Conservation (phyloP, 345 rosid genomes). For the Citrus inodora region DNA sequence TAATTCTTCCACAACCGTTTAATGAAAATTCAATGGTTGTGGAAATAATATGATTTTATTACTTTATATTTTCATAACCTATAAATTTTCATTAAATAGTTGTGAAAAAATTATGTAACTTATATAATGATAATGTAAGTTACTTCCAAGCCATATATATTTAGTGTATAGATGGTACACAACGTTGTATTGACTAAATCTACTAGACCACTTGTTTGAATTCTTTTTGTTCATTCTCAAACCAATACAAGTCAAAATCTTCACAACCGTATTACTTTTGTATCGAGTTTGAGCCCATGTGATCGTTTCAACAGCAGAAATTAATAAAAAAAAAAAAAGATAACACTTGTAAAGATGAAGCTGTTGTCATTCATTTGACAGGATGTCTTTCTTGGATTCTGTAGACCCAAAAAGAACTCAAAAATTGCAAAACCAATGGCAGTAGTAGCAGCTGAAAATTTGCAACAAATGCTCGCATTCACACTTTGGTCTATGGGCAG, state of each 20-base stretch:
- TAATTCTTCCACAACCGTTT: too few relatives aligned
- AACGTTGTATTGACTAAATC: too few relatives aligned
- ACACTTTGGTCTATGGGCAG: neutral
- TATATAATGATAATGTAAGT: too few relatives aligned
- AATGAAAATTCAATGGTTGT: fast-evolving
- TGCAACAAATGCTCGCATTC: neutral
- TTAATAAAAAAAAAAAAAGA: neutral
- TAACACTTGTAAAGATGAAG: too few relatives aligned
- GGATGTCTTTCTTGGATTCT: conserved; percentile 11
- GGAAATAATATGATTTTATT: too few relatives aligned
- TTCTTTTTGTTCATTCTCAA: neutral
- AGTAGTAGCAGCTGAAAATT: neutral
- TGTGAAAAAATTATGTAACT: too few relatives aligned
- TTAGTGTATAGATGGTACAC: too few relatives aligned
- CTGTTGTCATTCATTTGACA: conserved; percentile 8
- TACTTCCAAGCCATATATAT: fast-evolving
- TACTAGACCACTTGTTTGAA: neutral
- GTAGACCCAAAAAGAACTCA: neutral
- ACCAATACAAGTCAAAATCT: conserved; percentile 1
- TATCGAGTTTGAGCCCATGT: neutral
- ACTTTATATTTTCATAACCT: too few relatives aligned
- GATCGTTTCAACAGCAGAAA: neutral
- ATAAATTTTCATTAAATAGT: too few relatives aligned
- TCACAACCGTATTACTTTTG: neutral
- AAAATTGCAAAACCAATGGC: neutral